Percentiles rank a stretch among this genome's conserved stretches.
Evolutionary conservation across 2,329 filamentous ascomycete species (phyloP).

Genomic region (Aspergillus piperis): DNA sequence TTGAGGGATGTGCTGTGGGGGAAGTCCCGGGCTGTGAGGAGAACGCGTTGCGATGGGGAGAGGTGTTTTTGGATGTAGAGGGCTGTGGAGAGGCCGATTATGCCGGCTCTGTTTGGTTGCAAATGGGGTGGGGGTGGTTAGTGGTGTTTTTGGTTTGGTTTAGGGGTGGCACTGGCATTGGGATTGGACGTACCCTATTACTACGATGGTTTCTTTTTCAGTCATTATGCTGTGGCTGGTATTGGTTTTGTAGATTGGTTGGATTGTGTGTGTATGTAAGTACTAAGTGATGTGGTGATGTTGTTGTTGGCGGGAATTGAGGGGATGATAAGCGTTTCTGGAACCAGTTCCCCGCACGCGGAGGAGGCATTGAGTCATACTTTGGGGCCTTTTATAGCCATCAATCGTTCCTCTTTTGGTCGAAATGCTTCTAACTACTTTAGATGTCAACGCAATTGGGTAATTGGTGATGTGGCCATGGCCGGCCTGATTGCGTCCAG

Average conservation of each 20-base stretch:
- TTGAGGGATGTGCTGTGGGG: conserved; percentile 43
- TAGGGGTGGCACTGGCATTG: neutral
- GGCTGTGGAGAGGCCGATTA: conserved; percentile 43
- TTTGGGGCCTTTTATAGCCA: no score
- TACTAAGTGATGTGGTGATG: neutral
- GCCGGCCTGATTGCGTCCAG: neutral
- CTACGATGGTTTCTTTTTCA: conserved; percentile 36
- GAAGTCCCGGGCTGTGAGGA: conserved; percentile 45
- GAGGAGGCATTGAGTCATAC: no score
- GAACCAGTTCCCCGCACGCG: no score
- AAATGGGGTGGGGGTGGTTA: conserved; percentile 9
- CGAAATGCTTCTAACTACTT: no score
- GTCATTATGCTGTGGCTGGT: conserved; percentile 19
- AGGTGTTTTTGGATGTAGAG: conserved; percentile 36
- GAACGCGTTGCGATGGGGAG: conserved; percentile 31
- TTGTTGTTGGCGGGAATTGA: neutral
- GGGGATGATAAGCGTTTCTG: no score
- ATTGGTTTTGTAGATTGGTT: neutral
- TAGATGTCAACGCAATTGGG: no score
- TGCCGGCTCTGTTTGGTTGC: conserved; percentile 37
- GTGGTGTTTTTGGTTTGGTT: neutral
- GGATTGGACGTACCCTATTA: conserved; percentile 35
- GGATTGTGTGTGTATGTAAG: neutral
- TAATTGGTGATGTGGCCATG: neutral
- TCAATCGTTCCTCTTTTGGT: no score